These are phyloP conservation scores for Peronospora destructor DNA, from an alignment of 352 stramenopile genomes.

Conservation along the genomic window DNA sequence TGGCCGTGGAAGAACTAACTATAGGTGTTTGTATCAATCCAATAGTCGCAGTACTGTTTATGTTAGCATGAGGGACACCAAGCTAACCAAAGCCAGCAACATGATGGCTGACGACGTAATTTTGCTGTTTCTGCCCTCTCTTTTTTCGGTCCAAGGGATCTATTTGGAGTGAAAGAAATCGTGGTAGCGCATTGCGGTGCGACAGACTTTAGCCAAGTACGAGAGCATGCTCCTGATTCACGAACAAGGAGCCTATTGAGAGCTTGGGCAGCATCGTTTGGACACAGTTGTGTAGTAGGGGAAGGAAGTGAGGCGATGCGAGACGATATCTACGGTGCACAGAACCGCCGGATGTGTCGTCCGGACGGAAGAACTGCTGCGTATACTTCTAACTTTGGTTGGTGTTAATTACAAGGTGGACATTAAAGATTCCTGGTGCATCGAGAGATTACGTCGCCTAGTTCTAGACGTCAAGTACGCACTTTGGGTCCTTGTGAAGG, in stretches of 20 bases:
- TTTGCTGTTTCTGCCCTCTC: slow-evolving; percentile 1
- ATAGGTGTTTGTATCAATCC: too few species aligned
- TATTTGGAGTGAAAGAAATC: slow-evolving; percentile 5
- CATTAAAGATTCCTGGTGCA: background rate
- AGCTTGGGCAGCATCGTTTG: slow-evolving; percentile 57
- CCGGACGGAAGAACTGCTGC: slow-evolving; percentile 53
- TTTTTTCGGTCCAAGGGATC: slow-evolving; percentile 2
- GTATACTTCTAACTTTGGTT: too few species aligned
- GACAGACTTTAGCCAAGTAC: slow-evolving; percentile 36
- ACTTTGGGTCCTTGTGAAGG: background rate
- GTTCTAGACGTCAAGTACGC: background rate
- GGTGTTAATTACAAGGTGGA: background rate
- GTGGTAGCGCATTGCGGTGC: background rate
- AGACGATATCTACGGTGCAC: slow-evolving; percentile 37
- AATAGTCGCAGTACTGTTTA: background rate
- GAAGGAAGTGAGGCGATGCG: slow-evolving; percentile 44
- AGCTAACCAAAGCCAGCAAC: slow-evolving; percentile 5
- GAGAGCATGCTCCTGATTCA: slow-evolving; percentile 53
- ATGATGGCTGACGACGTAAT: background rate
- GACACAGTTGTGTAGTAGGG: slow-evolving; percentile 54
- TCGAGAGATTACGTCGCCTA: slow-evolving; percentile 10
- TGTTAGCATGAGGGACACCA: background rate
- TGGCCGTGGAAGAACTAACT: background rate
- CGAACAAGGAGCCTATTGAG: slow-evolving; percentile 53
- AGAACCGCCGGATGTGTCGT: slow-evolving; percentile 56